Evolutionary conservation across 2,329 filamentous ascomycete species (phyloP).

Genomic region (Aspergillus sp.): DNA sequence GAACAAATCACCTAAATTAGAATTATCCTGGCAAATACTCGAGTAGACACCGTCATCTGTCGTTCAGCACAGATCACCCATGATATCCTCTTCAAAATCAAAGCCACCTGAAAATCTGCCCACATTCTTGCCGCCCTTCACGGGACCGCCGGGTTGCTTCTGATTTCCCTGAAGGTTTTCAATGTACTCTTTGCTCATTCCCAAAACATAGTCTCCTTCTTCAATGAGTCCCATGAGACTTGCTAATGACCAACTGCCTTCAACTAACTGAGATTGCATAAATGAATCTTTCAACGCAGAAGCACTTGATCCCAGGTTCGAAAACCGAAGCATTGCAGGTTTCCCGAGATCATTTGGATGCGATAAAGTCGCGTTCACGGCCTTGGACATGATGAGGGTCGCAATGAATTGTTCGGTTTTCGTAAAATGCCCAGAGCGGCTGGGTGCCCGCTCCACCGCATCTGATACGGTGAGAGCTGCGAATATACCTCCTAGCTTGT

Average conservation of each 20-base stretch:
- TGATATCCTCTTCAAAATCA: slow-evolving; percentile 36
- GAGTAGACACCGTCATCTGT: no score
- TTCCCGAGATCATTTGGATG: slow-evolving; percentile 31
- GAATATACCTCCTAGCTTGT: slow-evolving; percentile 67
- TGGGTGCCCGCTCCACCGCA: slow-evolving; percentile 30
- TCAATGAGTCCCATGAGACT: slow-evolving; percentile 46
- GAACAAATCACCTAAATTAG: no score
- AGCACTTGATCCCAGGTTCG: slow-evolving; percentile 24
- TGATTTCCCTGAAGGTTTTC: slow-evolving; percentile 46
- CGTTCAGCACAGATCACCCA: slow-evolving; percentile 27
- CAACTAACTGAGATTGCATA: slow-evolving; percentile 38
- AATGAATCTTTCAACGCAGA: slow-evolving; percentile 30
- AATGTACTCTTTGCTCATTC: slow-evolving; percentile 54
- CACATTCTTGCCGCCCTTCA: slow-evolving; percentile 11
- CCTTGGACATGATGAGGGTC: slow-evolving; percentile 44
- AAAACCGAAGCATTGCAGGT: slow-evolving; percentile 50
- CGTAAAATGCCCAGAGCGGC: slow-evolving; percentile 15
- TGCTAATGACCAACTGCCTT: slow-evolving; percentile 46
- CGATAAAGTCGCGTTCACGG: slow-evolving; percentile 47
- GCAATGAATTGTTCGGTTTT: slow-evolving; percentile 31
- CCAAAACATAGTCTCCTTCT: slow-evolving; percentile 50
- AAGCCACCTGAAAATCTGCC: slow-evolving; percentile 12
- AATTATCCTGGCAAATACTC: no score
- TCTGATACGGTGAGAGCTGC: slow-evolving; percentile 52
- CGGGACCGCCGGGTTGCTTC: slow-evolving; percentile 23